phyloP scores from a whole-genome alignment of 1,139 yeast genomes.

The Geotrichum siamense region DNA sequence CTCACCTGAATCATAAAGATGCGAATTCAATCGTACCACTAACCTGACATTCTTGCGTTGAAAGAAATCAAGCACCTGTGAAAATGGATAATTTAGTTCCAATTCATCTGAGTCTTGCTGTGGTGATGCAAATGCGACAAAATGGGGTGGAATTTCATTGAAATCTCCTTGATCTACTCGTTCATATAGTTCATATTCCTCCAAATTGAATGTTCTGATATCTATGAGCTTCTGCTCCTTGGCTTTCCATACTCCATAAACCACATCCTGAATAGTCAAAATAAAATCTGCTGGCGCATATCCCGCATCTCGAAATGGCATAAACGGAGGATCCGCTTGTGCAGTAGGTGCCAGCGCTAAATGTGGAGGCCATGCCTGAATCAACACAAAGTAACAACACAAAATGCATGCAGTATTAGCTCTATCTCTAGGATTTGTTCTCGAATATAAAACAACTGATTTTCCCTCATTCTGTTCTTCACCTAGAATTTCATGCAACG shows the following conservation, averaged over 20 bases:
- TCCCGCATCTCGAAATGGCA: slow-evolving; percentile 95
- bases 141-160: slow-evolving; percentile 84
- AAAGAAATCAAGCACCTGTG: slow-evolving; percentile 73
- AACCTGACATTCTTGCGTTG: slow-evolving; percentile 65
- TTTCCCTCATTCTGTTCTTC: slow-evolving; percentile 78
- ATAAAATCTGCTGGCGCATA: slow-evolving; percentile 92
- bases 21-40: slow-evolving; percentile 88
- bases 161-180: slow-evolving; percentile 96
- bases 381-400: slow-evolving; percentile 90
- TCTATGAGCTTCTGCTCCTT: slow-evolving; percentile 87
- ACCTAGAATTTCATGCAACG: slow-evolving; percentile 81
- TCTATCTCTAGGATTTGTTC: slow-evolving; percentile 71
- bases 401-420: slow-evolving; percentile 92
- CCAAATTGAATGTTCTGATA: slow-evolving; percentile 78
- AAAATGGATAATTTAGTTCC: slow-evolving; percentile 40
- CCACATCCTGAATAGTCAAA: slow-evolving; percentile 86
- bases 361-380: slow-evolving; percentile 98
- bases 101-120: slow-evolving; percentile 50
- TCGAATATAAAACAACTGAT: slow-evolving; percentile 84
- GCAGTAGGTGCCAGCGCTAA: slow-evolving; percentile 91
- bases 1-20: slow-evolving; percentile 74
- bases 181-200: slow-evolving; percentile 87
- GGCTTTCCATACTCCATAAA: slow-evolving; percentile 98
- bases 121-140: slow-evolving; percentile 96
- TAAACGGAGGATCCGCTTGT: slow-evolving; percentile 88